Percentiles rank a stretch among this genome's conserved stretches.
These are phyloP conservation scores for Glycine soja DNA, from an alignment of 306 rosid species.

Conservation along the genomic window DNA sequence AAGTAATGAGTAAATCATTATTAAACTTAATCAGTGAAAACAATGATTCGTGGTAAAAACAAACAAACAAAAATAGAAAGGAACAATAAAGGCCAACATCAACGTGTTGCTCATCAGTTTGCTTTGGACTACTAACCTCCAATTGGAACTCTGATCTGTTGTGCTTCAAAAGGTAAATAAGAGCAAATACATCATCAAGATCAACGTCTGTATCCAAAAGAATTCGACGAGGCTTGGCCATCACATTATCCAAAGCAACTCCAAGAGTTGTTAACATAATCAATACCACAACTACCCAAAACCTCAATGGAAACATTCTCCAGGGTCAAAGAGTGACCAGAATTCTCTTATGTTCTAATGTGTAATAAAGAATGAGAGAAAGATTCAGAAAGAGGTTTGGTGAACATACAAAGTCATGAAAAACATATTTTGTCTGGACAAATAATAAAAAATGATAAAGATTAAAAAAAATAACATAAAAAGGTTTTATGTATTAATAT, in stretches of 20 bases:
- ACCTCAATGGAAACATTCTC: conserved; percentile 53
- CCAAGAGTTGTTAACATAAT: conserved; percentile 39
- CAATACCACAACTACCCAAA: conserved; percentile 44
- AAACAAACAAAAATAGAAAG: too few species aligned
- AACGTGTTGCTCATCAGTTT: too few species aligned
- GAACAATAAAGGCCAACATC: too few species aligned
- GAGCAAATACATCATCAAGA: conserved; percentile 81
- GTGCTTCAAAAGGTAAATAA: conserved; percentile 84
- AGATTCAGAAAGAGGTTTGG: neutral
- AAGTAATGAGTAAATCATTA: conserved; percentile 1
- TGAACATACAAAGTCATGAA: conserved; percentile 27
- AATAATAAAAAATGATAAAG: too few species aligned
- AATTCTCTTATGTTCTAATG: conserved; percentile 38
- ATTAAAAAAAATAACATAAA: too few species aligned
- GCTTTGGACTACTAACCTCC: conserved; percentile 58
- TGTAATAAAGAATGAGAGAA: conserved; percentile 17
- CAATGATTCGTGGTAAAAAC: neutral
- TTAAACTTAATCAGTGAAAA: neutral
- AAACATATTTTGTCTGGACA: neutral
- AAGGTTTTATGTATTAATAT: too few species aligned
- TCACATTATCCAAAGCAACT: conserved; percentile 23
- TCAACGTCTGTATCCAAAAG: conserved; percentile 87
- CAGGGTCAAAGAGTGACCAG: conserved; percentile 46
- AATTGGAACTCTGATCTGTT: conserved; percentile 80
- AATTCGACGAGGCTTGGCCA: conserved; percentile 68